phyloP scores from a whole-genome alignment of 768 basidiomycete genomes.

The Psilocybe azurescens region DNA sequence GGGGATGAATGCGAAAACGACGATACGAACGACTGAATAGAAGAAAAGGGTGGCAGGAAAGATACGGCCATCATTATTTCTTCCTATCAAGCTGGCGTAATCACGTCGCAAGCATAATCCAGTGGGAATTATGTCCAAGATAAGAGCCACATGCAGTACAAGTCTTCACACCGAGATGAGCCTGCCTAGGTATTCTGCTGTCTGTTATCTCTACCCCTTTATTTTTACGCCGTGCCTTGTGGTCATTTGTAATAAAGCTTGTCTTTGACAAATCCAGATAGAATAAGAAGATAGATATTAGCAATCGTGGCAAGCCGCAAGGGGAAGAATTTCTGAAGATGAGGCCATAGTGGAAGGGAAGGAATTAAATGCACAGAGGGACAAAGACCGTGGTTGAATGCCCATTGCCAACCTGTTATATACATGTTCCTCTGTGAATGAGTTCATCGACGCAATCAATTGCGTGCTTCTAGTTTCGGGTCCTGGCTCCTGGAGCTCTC shows the following conservation, averaged over 20 bases:
- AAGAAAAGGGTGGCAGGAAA: too few relatives aligned
- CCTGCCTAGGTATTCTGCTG: too few relatives aligned
- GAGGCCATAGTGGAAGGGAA: not conserved
- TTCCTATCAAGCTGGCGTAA: not conserved
- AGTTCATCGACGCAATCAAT: constrained; percentile 8
- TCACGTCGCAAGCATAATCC: not conserved
- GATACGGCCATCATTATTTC: not conserved
- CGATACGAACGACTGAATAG: not conserved
- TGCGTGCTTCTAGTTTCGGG: constrained; percentile 11
- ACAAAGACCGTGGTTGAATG: not conserved
- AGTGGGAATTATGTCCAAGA: not conserved
- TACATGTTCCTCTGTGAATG: not conserved
- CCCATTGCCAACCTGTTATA: not conserved
- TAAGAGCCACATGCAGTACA: not conserved
- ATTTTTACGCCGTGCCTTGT: not conserved
- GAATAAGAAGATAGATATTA: not conserved
- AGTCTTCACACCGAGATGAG: not conserved
- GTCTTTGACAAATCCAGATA: not conserved
- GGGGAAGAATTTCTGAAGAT: not conserved
- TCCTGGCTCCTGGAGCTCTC: not conserved
- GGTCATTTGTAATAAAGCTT: not conserved
- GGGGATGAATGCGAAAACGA: not conserved
- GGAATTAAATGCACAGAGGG: too few relatives aligned
- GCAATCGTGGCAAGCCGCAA: not conserved
- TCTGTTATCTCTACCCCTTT: not conserved